Base-by-base conservation (phyloP, 2,329 filamentous ascomycete genomes). In the Colletotrichum sp. region DNA sequence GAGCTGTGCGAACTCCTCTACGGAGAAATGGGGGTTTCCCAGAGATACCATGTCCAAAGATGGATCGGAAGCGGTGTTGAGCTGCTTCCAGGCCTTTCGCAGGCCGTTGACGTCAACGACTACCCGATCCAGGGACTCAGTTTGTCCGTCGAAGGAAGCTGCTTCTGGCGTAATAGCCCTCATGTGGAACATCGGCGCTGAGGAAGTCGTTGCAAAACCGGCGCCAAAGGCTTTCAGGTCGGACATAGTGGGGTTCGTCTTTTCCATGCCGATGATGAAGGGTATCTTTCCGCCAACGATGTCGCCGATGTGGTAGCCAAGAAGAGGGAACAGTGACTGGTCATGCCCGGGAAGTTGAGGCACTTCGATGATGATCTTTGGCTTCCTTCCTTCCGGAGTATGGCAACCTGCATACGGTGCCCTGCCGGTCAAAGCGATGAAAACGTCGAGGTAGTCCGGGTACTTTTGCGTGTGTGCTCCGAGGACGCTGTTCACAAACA, bases 371-470 rank as follows among this genome's bases (percentile, higher is more conserved):
- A 55, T 2, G 34, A 61, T n/a, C 10, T n/a, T 18, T 18, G 70
- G 60, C 28, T 38, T 55, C 30, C 69, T 30, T 13, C 61, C 61
- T 13, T 66, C 48, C 18, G 60, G 16, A 12, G 24, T 21, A 87
- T 71, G 85, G 84, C 77, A 87, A 84, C 64, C 90, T 87, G 78
- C 83, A 88, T 77, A 83, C 87, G 30, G 85, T 87, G 74, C 89
- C 88, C 84, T 80, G 2, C 87, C 87, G 0, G 86, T 88, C 61
- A 88, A 70, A 0, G 85, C 86, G 43, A 87, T 85, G 55, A 73
- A 74, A n/a, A 87, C 81, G 36, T 88, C 87, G 3, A 88, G 80
- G 43, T 84, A 86, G 66, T 88, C 86, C 0, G 87, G 87, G 71
- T 87, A 88, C 71, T 88, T 88, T 70, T 84, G 82, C 1, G 87